Evolutionary conservation across 2,329 filamentous ascomycete species (phyloP).

Genomic region (Paraphoma chrysanthemicola): DNA sequence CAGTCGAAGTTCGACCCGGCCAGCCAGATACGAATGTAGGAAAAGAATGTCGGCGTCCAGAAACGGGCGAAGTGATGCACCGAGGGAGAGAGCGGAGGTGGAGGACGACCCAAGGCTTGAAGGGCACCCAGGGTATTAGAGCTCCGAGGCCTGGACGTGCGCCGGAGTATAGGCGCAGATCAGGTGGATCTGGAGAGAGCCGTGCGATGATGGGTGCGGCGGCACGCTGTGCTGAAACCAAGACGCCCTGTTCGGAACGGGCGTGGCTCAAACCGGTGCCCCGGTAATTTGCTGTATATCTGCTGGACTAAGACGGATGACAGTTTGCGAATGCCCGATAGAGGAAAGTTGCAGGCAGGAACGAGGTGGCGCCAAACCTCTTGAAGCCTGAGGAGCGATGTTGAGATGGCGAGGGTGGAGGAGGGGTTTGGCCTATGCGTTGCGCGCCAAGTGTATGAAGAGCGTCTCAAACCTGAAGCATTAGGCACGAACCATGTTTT

Average conservation of each 20-base stretch:
- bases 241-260: conserved; percentile 35
- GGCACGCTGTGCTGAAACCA: conserved; percentile 47
- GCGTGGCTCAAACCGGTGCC: conserved; percentile 46
- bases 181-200: conserved; percentile 41
- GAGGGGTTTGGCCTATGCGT: conserved; percentile 37
- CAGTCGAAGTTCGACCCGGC: conserved; percentile 50
- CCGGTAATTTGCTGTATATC: conserved; percentile 39
- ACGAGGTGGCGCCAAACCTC: conserved; percentile 32
- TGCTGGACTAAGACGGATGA: conserved; percentile 36
- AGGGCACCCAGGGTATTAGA: conserved; percentile 47
- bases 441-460: conserved; percentile 44
- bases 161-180: conserved; percentile 36
- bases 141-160: conserved; percentile 31
- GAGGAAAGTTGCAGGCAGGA: conserved; percentile 26
- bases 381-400: conserved; percentile 20
- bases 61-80: conserved; percentile 36
- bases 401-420: conserved; percentile 23
- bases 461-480: conserved; percentile 50
- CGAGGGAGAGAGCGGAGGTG: conserved; percentile 36
- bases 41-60: conserved; percentile 48
- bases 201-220: conserved; percentile 36
- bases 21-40: conserved; percentile 51
- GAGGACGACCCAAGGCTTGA: conserved; percentile 39
- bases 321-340: conserved; percentile 32
- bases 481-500: conserved; percentile 47